These are phyloP conservation scores for Ananas comosus DNA, from an alignment of 176 grass and related monocot species.

Conservation along the genomic window DNA sequence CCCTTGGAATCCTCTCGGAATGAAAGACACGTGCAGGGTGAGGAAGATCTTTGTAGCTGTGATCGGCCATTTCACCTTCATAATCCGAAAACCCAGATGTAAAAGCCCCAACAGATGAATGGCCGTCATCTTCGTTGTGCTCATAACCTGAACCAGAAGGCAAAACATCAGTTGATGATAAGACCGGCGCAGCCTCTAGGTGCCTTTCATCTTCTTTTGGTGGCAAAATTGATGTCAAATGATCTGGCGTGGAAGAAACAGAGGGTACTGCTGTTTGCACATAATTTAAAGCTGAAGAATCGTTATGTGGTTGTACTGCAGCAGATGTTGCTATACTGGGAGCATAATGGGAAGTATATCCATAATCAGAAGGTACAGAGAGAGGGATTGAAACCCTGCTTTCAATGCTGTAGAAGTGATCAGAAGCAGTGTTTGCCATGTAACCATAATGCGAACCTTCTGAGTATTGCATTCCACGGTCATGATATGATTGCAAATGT, in stretches of 20 bases:
- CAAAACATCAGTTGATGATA: constrained; percentile 27
- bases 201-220: constrained; percentile 52
- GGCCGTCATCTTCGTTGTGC: constrained; percentile 58
- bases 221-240: constrained; percentile 35
- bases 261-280: constrained; percentile 25
- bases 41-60: constrained; percentile 34
- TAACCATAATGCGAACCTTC: constrained; percentile 34
- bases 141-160: constrained; percentile 38
- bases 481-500: constrained; percentile 35
- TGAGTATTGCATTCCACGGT: constrained; percentile 31
- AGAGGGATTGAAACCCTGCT: constrained; percentile 46
- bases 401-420: constrained; percentile 31
- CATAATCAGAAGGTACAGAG: constrained; percentile 51
- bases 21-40: constrained; percentile 50
- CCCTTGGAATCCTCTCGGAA: constrained; percentile 72
- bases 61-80: constrained; percentile 49
- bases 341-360: constrained; percentile 37
- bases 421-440: constrained; percentile 14
- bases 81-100: constrained; percentile 66
- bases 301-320: constrained; percentile 27
- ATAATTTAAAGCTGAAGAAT: constrained; percentile 37
- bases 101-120: constrained; percentile 51
- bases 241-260: constrained; percentile 38
- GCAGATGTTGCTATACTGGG: constrained; percentile 33
- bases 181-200: constrained; percentile 23